A percentile compares a stretch with the other conserved stretches of the same genome.
Conservation (phyloP, 257 asterid species). For the Ajuga chamaepitys region DNA sequence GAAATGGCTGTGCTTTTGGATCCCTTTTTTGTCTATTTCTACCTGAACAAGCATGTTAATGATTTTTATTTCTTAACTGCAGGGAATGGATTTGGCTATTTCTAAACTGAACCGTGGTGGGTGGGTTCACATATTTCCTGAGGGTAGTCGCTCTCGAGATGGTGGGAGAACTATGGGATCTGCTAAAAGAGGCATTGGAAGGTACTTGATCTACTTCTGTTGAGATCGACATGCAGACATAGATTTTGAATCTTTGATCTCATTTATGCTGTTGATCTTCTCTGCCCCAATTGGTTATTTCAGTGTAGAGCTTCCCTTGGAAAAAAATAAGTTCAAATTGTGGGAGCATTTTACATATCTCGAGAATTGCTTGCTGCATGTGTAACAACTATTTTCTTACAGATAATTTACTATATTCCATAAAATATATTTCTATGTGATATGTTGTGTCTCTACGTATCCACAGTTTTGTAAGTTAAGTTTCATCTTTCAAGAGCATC, state of each 20-base stretch:
- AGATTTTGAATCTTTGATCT: background rate
- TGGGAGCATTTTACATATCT: background rate
- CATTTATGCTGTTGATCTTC: background rate
- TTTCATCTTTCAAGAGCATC: too few species aligned
- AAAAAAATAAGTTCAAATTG: background rate
- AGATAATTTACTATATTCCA: background rate
- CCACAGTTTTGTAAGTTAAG: background rate
- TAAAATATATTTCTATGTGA: background rate
- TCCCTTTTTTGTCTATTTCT: background rate
- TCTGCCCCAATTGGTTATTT: background rate
- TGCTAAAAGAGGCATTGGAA: constrained; percentile 75
- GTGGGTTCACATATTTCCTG: constrained; percentile 97
- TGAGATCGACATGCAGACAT: background rate
- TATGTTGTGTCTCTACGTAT: background rate
- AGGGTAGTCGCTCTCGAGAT: constrained; percentile 92
- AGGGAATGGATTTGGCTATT: constrained; percentile 96
- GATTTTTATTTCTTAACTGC: constrained; percentile 13
- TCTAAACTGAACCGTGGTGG: constrained; percentile 83
- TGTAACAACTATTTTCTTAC: background rate
- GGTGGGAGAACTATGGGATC: constrained; percentile 82
- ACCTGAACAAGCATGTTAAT: constrained; percentile 5
- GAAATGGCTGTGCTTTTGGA: constrained; percentile 2
- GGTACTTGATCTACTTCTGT: constrained; percentile 28
- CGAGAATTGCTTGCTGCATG: background rate
- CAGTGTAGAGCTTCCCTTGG: background rate